Evolutionary conservation across 768 basidiomycete species (phyloP).

Genomic region (Tricholoma matsutake): DNA sequence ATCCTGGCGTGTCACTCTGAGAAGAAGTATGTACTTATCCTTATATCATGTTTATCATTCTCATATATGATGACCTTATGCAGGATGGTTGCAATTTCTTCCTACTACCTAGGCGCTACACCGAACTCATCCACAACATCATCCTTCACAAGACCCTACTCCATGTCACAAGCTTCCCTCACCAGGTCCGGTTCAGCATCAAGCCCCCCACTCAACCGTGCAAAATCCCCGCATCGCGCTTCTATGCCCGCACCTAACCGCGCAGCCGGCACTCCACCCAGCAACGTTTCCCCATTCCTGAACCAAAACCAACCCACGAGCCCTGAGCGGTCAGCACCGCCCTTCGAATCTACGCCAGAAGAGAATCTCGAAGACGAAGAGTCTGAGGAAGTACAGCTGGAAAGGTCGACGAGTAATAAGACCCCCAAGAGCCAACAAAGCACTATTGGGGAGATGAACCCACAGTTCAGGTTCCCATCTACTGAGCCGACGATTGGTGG

Average conservation of each 20-base stretch:
- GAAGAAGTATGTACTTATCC: slow-evolving; percentile 56
- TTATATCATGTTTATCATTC: not conserved
- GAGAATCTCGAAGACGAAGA: slow-evolving; percentile 40
- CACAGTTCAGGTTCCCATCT: slow-evolving; percentile 68
- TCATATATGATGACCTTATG: not conserved
- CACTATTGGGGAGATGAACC: slow-evolving; percentile 75
- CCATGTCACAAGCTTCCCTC: slow-evolving; percentile 69
- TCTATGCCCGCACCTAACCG: slow-evolving; percentile 66
- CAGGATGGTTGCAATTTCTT: slow-evolving; percentile 85
- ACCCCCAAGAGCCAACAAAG: slow-evolving; percentile 37
- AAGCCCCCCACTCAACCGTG: slow-evolving; percentile 29
- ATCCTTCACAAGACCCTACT: slow-evolving; percentile 56
- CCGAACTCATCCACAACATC: slow-evolving; percentile 44
- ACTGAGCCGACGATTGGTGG: slow-evolving; percentile 17
- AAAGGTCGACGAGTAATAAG: slow-evolving; percentile 19
- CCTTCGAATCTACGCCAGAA: slow-evolving; percentile 53
- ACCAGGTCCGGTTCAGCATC: slow-evolving; percentile 38
- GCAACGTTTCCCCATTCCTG: slow-evolving; percentile 35
- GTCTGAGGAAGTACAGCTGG: slow-evolving; percentile 28
- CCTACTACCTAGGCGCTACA: slow-evolving; percentile 77
- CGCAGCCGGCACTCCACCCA: slow-evolving; percentile 40
- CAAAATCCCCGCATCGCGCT: slow-evolving; percentile 48
- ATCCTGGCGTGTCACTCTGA: slow-evolving; percentile 85
- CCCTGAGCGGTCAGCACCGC: slow-evolving; percentile 23
- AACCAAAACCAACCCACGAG: slow-evolving; percentile 31